A percentile compares a stretch with the other conserved stretches of the same genome.
These are phyloP conservation scores for Thielaviopsis populi DNA, from an alignment of 2,329 filamentous ascomycete genomes.

Conservation along the genomic window DNA sequence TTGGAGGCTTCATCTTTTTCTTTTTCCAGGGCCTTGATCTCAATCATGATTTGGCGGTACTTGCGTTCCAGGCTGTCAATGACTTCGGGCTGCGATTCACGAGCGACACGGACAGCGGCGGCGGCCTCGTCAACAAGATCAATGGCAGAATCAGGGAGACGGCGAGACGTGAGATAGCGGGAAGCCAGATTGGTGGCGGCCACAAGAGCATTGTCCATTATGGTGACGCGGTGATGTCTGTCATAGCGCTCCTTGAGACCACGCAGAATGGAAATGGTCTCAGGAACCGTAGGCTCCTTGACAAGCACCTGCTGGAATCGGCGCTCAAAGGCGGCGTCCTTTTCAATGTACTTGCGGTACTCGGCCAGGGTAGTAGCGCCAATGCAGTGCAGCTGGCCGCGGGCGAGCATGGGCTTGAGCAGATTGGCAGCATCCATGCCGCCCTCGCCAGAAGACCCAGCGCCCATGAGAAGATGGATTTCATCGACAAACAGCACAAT, in stretches of 20 bases:
- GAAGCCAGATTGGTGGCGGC: constrained; percentile 81
- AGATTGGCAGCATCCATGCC: constrained; percentile 98
- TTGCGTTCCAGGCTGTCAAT: constrained; percentile 89
- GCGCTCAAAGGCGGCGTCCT: constrained; percentile 93
- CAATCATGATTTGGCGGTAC: constrained; percentile 82
- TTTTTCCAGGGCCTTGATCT: constrained; percentile 86
- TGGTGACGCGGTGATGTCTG: constrained; percentile 94
- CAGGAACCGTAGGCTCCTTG: constrained; percentile 75
- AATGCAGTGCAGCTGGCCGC: constrained; percentile 93
- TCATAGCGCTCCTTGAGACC: constrained; percentile 97
- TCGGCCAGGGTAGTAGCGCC: constrained; percentile 90
- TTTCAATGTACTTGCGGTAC: constrained; percentile 98
- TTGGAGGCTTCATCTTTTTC: constrained; percentile 92
- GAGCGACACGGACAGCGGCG: constrained; percentile 85
- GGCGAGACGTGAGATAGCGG: constrained; percentile 77
- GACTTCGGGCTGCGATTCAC: constrained; percentile 91
- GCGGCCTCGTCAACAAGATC: constrained; percentile 94
- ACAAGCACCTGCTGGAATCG: constrained; percentile 97
- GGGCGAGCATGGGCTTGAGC: constrained; percentile 93
- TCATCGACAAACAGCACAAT: constrained; percentile 98
- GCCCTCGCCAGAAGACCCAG: constrained; percentile 83
- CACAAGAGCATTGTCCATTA: constrained; percentile 85
- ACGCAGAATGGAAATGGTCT: constrained; percentile 96
- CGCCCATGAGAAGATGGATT: constrained; percentile 96
- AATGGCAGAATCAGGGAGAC: constrained; percentile 90